Conservation (phyloP, 2,329 filamentous ascomycete species). For the Onygenales sp. region DNA sequence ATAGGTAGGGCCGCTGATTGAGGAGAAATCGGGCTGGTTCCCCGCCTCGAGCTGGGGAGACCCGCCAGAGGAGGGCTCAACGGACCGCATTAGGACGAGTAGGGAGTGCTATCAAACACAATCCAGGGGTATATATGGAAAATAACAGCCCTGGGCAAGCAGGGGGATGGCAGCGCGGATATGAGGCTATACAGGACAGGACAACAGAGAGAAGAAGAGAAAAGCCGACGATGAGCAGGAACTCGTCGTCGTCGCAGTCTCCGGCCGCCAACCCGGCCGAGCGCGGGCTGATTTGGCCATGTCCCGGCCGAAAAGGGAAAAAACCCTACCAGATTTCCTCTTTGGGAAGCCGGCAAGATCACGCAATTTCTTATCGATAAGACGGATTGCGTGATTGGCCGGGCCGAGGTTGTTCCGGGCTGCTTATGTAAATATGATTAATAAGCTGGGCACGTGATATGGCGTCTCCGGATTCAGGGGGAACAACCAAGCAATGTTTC, state of each 20-base stretch:
- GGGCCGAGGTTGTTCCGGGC: background rate
- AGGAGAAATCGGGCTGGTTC: conserved; percentile 25
- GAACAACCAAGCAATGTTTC: too few relatives aligned
- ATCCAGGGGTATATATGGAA: background rate
- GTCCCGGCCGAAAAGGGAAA: background rate
- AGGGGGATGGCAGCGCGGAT: background rate
- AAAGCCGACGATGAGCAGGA: background rate
- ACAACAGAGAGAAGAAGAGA: background rate
- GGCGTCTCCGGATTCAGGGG: too few relatives aligned
- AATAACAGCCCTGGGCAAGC: too few relatives aligned
- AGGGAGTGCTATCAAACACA: background rate
- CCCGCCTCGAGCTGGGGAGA: background rate
- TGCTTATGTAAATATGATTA: too few relatives aligned
- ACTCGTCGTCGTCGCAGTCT: too few relatives aligned
- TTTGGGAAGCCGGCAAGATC: background rate
- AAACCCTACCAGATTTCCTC: background rate
- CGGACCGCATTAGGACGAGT: conserved; percentile 5
- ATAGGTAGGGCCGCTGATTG: conserved; percentile 70
- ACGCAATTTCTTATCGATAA: conserved; percentile 1
- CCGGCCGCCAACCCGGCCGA: too few relatives aligned
- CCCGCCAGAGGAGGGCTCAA: conserved; percentile 8
- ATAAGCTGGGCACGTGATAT: background rate
- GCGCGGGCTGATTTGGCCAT: too few relatives aligned
- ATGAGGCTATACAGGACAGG: background rate
- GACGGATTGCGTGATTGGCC: background rate